phyloP scores from a whole-genome alignment of 2,329 filamentous ascomycete genomes.

The Colletotrichum abscissum region DNA sequence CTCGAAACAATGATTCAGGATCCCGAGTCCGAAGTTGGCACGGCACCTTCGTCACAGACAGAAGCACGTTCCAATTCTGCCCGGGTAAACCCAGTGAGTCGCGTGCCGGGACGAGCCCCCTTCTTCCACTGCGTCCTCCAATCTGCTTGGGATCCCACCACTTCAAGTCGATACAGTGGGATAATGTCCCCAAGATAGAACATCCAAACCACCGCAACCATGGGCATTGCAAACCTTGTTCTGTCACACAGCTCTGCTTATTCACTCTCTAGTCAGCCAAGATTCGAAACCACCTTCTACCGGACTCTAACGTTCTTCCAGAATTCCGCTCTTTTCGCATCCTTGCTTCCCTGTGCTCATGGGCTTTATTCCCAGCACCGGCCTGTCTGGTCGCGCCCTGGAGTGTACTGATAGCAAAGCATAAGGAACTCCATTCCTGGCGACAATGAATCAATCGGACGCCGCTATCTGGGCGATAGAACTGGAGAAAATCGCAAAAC shows the following conservation, averaged over 20 bases:
- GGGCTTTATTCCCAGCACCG: background rate
- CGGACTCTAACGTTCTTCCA: slow-evolving; percentile 17
- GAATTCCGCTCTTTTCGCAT: slow-evolving; percentile 11
- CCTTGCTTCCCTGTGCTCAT: background rate
- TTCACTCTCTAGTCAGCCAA: slow-evolving; percentile 31
- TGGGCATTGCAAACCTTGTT: slow-evolving; percentile 4
- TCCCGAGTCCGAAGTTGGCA: slow-evolving; percentile 28
- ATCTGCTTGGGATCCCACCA: background rate
- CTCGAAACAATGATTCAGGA: slow-evolving; percentile 14
- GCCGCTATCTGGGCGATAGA: background rate
- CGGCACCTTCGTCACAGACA: slow-evolving; percentile 1
- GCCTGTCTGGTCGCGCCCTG: background rate
- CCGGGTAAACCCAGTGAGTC: slow-evolving; percentile 7
- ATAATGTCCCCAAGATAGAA: slow-evolving; percentile 16
- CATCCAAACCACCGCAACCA: slow-evolving; percentile 1
- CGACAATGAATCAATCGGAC: too few relatives aligned
- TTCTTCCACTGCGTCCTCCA: background rate
- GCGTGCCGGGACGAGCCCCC: slow-evolving; percentile 12
- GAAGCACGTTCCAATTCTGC: background rate
- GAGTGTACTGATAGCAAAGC: background rate
- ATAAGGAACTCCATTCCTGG: background rate
- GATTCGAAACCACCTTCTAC: slow-evolving; percentile 33
- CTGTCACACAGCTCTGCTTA: slow-evolving; percentile 34
- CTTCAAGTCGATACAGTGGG: background rate
- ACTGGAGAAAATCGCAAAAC: background rate